Evolutionary conservation across 768 basidiomycete species (phyloP), one percentile per base, ranked within the genome.

Genomic region (Coprinopsis cinerea): DNA sequence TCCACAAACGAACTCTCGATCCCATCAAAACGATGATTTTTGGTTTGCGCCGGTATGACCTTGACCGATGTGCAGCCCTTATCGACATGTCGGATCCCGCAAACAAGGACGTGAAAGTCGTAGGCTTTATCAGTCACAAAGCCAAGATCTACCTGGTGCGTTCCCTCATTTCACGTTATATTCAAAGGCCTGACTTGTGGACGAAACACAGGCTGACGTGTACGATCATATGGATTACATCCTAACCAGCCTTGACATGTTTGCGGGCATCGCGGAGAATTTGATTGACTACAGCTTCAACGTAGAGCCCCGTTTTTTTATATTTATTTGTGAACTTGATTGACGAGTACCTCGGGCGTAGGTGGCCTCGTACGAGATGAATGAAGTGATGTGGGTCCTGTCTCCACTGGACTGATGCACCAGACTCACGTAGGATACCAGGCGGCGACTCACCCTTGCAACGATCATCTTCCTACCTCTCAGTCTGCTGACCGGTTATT

Each of bases 161-260:
- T 64, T 3, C 15, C 39, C 40, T 40, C 17, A 27, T 7, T 18
- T 14, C 20, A 24, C 53, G 27, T 15, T 48, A 5, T 24, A 20
- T 26, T 9, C 1, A 13, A 27, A 37, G 34, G 20, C 20, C 48
- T 48, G n/a, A 53, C 37, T n/a, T 20, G 25, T 24, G 41, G 2
- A n/a, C n/a, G n/a, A n/a, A n/a, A n/a, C n/a, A 6, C 48, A 83
- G 81, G 83, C 84, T 9, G 86, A 88, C 59, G 83, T 87, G 1
- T 73, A 77, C 52, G 88, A 89, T 58, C 87, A 89, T 55, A 81
- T 84, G 70, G 86, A 88, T 48, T 83, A 83, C 51, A 79, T 84
- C 28, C 60, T 89, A 22, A 71, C 73, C 1, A 83, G 79, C 55
- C 59, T 89, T 43, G 87, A 89, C 52, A 85, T 86, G 78, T 88